Percentiles rank a stretch among this genome's conserved stretches.
Conservation (phyloP, 2,329 filamentous ascomycete genomes). For the Microdochium bolleyi region DNA sequence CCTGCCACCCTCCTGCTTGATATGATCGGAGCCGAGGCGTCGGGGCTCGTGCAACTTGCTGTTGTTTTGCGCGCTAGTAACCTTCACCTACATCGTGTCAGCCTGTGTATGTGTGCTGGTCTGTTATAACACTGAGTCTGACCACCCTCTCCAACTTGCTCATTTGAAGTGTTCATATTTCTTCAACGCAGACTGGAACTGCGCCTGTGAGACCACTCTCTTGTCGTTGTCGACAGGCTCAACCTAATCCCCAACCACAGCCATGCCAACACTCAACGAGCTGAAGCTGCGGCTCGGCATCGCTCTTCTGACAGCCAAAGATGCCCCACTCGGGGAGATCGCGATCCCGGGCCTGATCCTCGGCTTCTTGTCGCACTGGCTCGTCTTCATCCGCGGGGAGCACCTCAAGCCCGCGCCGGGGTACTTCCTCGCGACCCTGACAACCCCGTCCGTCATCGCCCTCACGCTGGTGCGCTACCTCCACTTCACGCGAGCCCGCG, state of each 20-base stretch:
- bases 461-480: constrained; percentile 1
- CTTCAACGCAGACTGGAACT: background rate
- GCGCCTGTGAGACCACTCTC: background rate
- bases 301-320: background rate
- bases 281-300: background rate
- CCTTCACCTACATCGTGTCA: no score
- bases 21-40: no score
- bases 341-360: background rate
- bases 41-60: no score
- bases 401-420: constrained; percentile 6
- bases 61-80: no score
- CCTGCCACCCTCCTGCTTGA: no score
- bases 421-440: constrained; percentile 4
- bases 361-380: constrained; percentile 5
- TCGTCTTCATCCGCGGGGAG: constrained; percentile 9
- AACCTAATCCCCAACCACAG: background rate
- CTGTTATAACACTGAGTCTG: no score
- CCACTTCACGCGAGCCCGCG: constrained; percentile 1
- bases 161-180: no score
- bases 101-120: no score
- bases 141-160: no score
- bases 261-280: background rate
- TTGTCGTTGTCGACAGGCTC: background rate
- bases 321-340: background rate
- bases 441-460: constrained; percentile 1